A percentile compares a stretch with the other conserved stretches of the same genome.
Conservation (phyloP, 257 asterid genomes). For the Solanum raphanifolium region DNA sequence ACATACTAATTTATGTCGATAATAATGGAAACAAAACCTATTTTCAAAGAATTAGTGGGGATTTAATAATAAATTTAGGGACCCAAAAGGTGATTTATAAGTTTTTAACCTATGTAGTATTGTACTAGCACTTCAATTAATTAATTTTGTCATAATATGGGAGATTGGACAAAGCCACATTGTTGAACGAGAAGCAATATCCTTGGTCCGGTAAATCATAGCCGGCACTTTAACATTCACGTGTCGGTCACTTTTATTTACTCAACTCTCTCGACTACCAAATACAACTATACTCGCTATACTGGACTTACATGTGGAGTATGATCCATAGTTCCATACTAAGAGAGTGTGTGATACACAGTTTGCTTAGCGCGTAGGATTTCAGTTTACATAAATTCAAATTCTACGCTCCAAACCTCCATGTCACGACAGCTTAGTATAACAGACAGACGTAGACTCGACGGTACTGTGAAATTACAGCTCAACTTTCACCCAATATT, state of each 20-base stretch:
- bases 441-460: constrained; percentile 54
- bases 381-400: neutral
- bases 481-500: neutral
- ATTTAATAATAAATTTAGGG: neutral
- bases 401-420: constrained; percentile 24
- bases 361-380: neutral
- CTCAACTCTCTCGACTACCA: neutral
- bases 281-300: neutral
- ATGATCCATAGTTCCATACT: neutral
- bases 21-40: neutral
- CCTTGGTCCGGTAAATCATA: constrained; percentile 1
- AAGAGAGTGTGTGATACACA: neutral
- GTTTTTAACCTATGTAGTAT: neutral
- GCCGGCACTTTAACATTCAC: constrained; percentile 6
- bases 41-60: neutral
- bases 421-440: constrained; percentile 25
- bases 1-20: neutral
- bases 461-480: constrained; percentile 18
- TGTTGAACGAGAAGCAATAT: neutral
- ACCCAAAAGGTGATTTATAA: neutral
- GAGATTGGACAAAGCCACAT: neutral
- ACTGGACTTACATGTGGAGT: neutral
- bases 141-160: neutral
- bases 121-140: neutral
- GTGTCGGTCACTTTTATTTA: neutral